Conservation (phyloP, 805 yeast species). For the Kuraishia capsulata region DNA sequence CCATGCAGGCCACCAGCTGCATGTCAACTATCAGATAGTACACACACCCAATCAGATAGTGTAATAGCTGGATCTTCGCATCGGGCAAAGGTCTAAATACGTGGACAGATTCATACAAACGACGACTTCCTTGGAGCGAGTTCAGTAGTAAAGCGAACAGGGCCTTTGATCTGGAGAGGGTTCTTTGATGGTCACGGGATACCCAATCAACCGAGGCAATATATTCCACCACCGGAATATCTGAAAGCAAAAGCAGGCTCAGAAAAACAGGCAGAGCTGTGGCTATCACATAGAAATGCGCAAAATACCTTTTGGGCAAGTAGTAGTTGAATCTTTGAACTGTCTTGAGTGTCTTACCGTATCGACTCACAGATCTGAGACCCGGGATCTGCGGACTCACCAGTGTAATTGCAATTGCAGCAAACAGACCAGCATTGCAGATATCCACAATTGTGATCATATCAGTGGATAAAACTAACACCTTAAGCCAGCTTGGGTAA, state of each 20-base stretch:
- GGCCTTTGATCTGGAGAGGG: background rate
- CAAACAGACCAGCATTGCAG: too few species aligned
- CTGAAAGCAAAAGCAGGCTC: conserved; percentile 5
- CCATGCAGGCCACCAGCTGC: conserved; percentile 6
- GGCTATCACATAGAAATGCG: conserved; percentile 51
- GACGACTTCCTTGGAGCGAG: conserved; percentile 43
- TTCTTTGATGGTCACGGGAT: conserved; percentile 1
- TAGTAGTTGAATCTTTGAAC: conserved; percentile 15
- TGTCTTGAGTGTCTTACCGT: conserved; percentile 4
- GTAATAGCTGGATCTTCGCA: conserved; percentile 55
- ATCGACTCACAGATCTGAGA: background rate
- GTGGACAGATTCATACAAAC: conserved; percentile 44
- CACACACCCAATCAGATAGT: conserved; percentile 55
- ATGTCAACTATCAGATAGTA: conserved; percentile 44
- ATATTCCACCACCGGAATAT: conserved; percentile 4
- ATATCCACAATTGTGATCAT: too few species aligned
- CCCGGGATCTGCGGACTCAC: background rate
- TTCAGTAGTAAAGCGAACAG: conserved; percentile 16
- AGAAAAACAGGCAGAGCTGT: conserved; percentile 18
- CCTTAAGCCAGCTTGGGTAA: too few species aligned
- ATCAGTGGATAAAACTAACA: too few species aligned
- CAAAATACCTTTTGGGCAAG: conserved; percentile 56
- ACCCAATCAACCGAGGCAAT: conserved; percentile 4
- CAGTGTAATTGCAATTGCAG: background rate
- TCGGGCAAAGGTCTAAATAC: conserved; percentile 35